These are phyloP conservation scores for Aspergillus sp. DNA, from an alignment of 2,329 filamentous ascomycete genomes.

Conservation along the genomic window DNA sequence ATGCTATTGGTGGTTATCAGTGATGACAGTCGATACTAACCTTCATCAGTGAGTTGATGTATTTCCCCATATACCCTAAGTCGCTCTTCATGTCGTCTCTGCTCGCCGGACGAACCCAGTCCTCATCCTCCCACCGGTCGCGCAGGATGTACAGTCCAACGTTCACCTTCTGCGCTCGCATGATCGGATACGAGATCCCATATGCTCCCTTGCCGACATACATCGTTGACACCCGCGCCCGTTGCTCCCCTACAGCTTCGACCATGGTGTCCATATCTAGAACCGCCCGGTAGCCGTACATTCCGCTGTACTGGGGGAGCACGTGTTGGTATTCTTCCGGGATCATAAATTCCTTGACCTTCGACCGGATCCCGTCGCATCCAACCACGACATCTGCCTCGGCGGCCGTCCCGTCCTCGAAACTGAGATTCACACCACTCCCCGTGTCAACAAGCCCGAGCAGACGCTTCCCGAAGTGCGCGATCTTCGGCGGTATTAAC, in stretches of 20 bases:
- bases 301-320: constrained; percentile 22
- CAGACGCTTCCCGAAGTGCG: constrained; percentile 27
- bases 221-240: constrained; percentile 20
- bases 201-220: constrained; percentile 24
- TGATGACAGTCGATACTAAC: constrained; percentile 9
- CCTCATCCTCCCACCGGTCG: constrained; percentile 20
- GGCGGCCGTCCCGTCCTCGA: constrained; percentile 23
- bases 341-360: constrained; percentile 19
- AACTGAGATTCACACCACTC: constrained; percentile 13
- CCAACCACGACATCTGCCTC: constrained; percentile 25
- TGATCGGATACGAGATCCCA: constrained; percentile 26
- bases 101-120: constrained; percentile 21
- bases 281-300: constrained; percentile 27
- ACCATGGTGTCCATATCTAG: constrained; percentile 27
- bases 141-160: constrained; percentile 20
- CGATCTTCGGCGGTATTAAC: constrained; percentile 18
- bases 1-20: background rate
- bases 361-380: constrained; percentile 28
- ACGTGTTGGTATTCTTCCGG: constrained; percentile 9
- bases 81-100: constrained; percentile 22
- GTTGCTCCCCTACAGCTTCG: constrained; percentile 22
- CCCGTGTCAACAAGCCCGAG: constrained; percentile 8
- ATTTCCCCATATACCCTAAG: constrained; percentile 18
- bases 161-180: constrained; percentile 24
- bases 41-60: constrained; percentile 18